These are phyloP conservation scores for Neurospora tetrasperma DNA, from an alignment of 495 filamentous ascomycete genomes.

Conservation along the genomic window DNA sequence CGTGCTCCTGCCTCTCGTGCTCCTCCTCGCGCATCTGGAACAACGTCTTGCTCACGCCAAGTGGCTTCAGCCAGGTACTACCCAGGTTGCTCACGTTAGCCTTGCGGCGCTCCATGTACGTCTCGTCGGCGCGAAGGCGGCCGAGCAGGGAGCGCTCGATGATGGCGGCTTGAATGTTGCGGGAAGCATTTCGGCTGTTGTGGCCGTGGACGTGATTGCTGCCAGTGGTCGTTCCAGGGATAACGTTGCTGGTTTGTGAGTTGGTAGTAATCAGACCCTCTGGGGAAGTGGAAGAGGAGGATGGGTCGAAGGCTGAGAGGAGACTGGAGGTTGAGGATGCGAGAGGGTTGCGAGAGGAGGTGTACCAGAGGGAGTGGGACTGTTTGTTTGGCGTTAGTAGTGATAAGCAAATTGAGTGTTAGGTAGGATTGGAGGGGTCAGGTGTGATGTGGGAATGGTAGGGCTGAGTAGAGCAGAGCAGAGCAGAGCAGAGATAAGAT, in stretches of 20 bases:
- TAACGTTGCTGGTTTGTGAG: conserved; percentile 13
- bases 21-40: conserved; percentile 69
- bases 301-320: conserved; percentile 20
- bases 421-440: neutral
- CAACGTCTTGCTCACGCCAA: conserved; percentile 65
- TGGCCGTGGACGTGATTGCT: neutral
- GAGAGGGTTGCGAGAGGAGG: conserved; percentile 41
- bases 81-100: conserved; percentile 65
- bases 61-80: conserved; percentile 67
- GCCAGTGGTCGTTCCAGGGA: neutral
- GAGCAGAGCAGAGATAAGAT: neutral
- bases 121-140: conserved; percentile 57
- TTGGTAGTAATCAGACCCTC: conserved; percentile 15
- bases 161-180: conserved; percentile 12
- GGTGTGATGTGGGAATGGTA: neutral
- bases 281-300: neutral
- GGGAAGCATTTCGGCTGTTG: conserved; percentile 7
- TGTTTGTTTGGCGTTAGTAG: conserved; percentile 18
- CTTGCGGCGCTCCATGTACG: conserved; percentile 54
- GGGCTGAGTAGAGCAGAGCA: neutral
- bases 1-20: conserved; percentile 69
- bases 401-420: conserved; percentile 4
- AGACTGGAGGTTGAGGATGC: conserved; percentile 1
- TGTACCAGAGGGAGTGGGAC: conserved; percentile 66
- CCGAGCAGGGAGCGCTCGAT: conserved; percentile 45